Evolutionary conservation across 257 asterid species (phyloP), one percentile per base, ranked within the genome.

Genomic region (Solanum pinnatisectum): DNA sequence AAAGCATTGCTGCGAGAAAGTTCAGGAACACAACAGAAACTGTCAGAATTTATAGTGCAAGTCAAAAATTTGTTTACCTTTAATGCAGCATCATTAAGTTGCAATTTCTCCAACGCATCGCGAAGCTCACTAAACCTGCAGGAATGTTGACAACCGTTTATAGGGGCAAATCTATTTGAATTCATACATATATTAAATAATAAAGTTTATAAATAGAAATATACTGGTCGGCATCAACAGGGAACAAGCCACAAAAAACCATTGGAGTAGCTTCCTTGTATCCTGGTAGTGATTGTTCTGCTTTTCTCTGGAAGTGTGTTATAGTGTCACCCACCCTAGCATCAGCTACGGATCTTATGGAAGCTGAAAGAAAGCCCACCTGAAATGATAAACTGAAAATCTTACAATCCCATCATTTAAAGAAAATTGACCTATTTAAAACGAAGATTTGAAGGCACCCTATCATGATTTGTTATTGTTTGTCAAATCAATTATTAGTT

Each of bases 301-400:
- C 98, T 91, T 91, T 97, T 92, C 94, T 94, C 88, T 89, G 87
- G 92, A 92, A 93, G 84, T 94, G 98, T 16, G 99, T 97, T 83
- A 97, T 92, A 4, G 99, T 97, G 91, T 97, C 99, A 91, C 99
- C 99, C 89, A 97, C 99, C 94, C 99, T 95, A 88, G 99, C 99
- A 95, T 97, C 99, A 42, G 99, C 99, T 79, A 97, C 99, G 46
- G 99, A 94, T 91, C 97, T 94, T 87, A 97, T 95, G 87, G 99
- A 97, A 89, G 99, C 99, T 46, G 99, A 95, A 88, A 97, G 91
- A 86, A 95, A 97, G 49, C 99, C 99, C 32, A 97, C 99, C 99
- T 97, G 93, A 88, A 93, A 88, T 86, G 87, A 84, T 63, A 87
- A 83, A 74, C 85, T 46, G 87, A 83, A 83, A 88, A 86, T 8